phyloP scores from a whole-genome alignment of 2,329 filamentous ascomycete genomes.

The Fusarium sp. region DNA sequence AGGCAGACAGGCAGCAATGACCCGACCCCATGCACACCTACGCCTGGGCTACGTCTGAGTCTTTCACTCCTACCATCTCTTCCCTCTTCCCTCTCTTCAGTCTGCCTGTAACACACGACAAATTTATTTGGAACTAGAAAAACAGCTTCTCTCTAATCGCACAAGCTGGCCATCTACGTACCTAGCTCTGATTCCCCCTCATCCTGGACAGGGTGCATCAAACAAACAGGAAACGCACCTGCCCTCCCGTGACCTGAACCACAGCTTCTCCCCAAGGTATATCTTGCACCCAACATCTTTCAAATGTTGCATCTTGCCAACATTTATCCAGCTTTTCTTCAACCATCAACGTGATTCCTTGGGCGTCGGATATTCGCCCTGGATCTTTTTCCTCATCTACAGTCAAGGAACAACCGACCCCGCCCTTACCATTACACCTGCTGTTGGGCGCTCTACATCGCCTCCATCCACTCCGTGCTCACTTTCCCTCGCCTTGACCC shows the following conservation, averaged over 20 bases:
- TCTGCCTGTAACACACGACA: background rate
- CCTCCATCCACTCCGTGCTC: background rate
- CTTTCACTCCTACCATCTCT: background rate
- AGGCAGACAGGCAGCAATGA: slow-evolving; percentile 7
- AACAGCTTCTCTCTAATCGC: background rate
- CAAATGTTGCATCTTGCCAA: background rate
- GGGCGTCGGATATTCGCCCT: background rate
- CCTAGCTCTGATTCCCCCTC: background rate
- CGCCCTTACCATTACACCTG: background rate
- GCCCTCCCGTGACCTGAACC: background rate
- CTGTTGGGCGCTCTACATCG: background rate
- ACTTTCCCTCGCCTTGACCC: background rate
- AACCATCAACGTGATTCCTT: background rate
- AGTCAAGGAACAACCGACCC: background rate
- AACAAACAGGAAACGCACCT: background rate
- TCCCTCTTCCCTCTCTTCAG: background rate
- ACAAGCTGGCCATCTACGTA: background rate
- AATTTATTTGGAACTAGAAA: background rate
- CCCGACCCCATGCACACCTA: background rate
- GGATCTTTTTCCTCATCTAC: background rate
- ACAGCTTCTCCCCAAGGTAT: background rate
- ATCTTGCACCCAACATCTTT: background rate
- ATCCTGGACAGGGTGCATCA: background rate
- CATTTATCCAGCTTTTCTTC: background rate
- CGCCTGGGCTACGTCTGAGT: background rate